Conservation (phyloP, 2,329 filamentous ascomycete genomes). For the Gnomoniopsis sp. region DNA sequence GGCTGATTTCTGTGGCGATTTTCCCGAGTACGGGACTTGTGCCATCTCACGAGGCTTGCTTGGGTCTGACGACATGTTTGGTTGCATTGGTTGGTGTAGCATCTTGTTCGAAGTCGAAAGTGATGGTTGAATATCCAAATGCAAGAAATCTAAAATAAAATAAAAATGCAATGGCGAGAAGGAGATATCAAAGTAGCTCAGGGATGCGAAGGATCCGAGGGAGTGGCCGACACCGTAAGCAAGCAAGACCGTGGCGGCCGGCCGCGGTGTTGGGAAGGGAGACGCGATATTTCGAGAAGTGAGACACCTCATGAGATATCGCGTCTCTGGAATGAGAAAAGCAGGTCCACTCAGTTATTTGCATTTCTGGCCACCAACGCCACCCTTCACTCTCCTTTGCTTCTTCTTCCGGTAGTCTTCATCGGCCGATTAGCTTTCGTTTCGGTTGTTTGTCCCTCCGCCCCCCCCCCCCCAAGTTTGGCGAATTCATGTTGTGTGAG, state of each 20-base stretch:
- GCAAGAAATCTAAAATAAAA: not conserved
- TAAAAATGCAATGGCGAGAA: not conserved
- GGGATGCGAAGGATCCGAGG: slow-evolving; percentile 6
- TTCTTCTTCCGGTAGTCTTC: not conserved
- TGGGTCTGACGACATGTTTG: not conserved
- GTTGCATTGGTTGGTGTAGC: not conserved
- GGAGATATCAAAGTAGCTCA: not conserved
- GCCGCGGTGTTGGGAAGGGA: not conserved
- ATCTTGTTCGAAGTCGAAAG: not conserved
- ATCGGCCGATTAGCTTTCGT: not conserved
- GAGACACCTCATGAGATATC: slow-evolving; percentile 2
- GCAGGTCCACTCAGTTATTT: not conserved
- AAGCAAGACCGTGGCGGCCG: not conserved
- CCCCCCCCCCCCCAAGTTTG: too few species aligned
- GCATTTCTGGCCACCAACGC: not conserved
- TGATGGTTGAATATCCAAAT: not conserved
- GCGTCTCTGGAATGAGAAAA: slow-evolving; percentile 3
- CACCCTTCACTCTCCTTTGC: not conserved
- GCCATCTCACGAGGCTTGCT: slow-evolving; percentile 7
- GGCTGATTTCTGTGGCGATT: not conserved
- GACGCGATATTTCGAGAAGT: not conserved
- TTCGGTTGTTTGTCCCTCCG: not conserved
- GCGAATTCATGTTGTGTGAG: not conserved
- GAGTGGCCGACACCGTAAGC: not conserved
- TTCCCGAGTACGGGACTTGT: not conserved